Evolutionary conservation across 495 filamentous ascomycete species (phyloP).

Genomic region (Neurospora discreta): DNA sequence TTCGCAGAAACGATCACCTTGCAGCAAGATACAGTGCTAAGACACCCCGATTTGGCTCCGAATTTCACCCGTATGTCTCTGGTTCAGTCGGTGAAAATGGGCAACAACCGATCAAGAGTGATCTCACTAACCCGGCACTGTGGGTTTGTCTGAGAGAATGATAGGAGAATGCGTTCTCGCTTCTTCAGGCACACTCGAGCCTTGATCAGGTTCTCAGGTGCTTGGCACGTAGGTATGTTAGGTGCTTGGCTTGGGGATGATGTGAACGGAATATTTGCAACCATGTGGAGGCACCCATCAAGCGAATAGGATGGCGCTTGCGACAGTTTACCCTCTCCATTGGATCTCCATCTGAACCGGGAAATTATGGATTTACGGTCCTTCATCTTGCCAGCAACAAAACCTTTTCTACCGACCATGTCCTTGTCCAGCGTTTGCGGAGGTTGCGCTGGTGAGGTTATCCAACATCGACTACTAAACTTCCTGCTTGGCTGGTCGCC

Average conservation of each 20-base stretch:
- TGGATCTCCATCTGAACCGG: not conserved
- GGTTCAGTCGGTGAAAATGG: not conserved
- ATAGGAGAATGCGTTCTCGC: not conserved
- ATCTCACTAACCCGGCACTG: not conserved
- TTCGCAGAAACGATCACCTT: not conserved
- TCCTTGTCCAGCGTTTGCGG: not conserved
- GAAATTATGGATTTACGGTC: not conserved
- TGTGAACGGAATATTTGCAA: not conserved
- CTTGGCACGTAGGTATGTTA: not conserved
- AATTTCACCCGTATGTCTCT: not conserved
- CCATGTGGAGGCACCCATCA: not conserved
- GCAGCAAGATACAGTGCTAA: not conserved
- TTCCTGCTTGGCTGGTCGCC: not conserved
- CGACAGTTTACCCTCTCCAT: not conserved
- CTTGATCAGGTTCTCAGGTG: not conserved
- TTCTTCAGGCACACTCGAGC: not conserved
- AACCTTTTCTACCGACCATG: not conserved
- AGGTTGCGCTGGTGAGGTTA: not conserved
- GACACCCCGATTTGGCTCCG: not conserved
- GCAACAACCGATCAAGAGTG: not conserved
- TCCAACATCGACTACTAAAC: not conserved
- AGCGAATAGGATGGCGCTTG: not conserved
- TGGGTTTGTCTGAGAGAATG: not conserved
- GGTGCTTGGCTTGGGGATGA: not conserved
- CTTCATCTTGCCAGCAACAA: not conserved